Evolutionary conservation across 2,329 filamentous ascomycete species (phyloP), one percentile per base, ranked within the genome.

Genomic region (Fusarium hainanense): DNA sequence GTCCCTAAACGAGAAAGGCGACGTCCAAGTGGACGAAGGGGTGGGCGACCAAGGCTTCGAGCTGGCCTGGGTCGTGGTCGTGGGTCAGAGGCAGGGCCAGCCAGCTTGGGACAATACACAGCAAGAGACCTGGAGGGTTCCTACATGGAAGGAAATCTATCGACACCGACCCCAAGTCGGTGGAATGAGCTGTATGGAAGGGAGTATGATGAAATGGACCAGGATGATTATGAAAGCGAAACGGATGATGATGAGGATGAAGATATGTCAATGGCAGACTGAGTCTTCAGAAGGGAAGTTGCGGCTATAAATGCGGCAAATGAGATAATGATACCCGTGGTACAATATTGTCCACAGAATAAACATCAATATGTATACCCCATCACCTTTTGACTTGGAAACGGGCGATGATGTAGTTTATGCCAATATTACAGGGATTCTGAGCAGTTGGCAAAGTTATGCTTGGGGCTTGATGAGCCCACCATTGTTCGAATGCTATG

Each of bases 141-240:
- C 34, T 54, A 50, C 25, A 46, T 57, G 7, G 70, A 69, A 28
- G 69, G 54, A 23, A 57, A 55, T 18, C 46, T 80, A 40, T 81
- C 80, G 8, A 79, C 72, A 14, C 77, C 78, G 3, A 82, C 80
- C 11, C 80, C 79, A 8, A 63, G 54, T 7, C 73, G 68, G 28
- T 82, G 80, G 80, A 72, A 76, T 8, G 79, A 80, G 18, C 58
- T 81, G 18, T 67, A 71, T 8, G 74, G 66, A 18, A 71, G 68
- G 12, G 72, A 67, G 3, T 71, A 68, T 7, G 74, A 76, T 10
- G 71, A 74, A 4, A 71, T 70, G 46, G 74, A 75, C 9, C 69
- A 74, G 4, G 72, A 74, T n/a, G 70, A 73, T n/a, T 74, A 78
- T 13, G 62, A 61, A 6, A 69, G 75, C 47, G 71, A 74, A 9